A percentile compares a stretch with the other conserved stretches of the same genome.
These are phyloP conservation scores for Pleurotus djamor DNA, from an alignment of 768 basidiomycete genomes.

Conservation along the genomic window DNA sequence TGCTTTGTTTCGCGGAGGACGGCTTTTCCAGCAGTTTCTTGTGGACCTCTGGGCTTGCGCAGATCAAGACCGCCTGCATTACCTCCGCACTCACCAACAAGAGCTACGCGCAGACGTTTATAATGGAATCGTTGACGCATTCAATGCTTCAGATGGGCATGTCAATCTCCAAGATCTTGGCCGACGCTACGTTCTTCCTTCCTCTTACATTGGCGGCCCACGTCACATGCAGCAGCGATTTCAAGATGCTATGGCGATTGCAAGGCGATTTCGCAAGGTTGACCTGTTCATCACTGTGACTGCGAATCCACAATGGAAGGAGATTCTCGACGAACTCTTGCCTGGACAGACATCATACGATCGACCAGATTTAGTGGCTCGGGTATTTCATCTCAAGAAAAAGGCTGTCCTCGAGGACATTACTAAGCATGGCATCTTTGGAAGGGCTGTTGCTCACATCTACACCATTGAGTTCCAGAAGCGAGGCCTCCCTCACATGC, in stretches of 20 bases:
- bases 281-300: conserved; percentile 52
- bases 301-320: conserved; percentile 42
- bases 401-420: conserved; percentile 32
- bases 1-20: conserved; percentile 16
- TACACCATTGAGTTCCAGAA: conserved; percentile 62
- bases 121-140: conserved; percentile 23
- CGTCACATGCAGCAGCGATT: conserved; percentile 36
- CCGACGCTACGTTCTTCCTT: conserved; percentile 27
- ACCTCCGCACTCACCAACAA: conserved; percentile 24
- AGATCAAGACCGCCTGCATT: conserved; percentile 33
- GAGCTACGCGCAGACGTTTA: conserved; percentile 29
- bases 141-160: conserved; percentile 16
- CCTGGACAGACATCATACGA: conserved; percentile 27
- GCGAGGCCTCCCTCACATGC: conserved; percentile 52
- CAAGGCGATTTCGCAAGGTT: conserved; percentile 23
- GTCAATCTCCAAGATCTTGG: conserved; percentile 26
- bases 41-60: conserved; percentile 36
- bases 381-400: conserved; percentile 44
- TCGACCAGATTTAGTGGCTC: conserved; percentile 43
- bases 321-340: conserved; percentile 30
- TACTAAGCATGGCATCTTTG: conserved; percentile 34
- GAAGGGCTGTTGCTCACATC: conserved; percentile 36
- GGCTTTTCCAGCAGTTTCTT: conserved; percentile 34
- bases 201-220: conserved; percentile 24
- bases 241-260: conserved; percentile 43